Base-by-base conservation (phyloP, 164 flowering plant species). In the Vitis riparia region DNA sequence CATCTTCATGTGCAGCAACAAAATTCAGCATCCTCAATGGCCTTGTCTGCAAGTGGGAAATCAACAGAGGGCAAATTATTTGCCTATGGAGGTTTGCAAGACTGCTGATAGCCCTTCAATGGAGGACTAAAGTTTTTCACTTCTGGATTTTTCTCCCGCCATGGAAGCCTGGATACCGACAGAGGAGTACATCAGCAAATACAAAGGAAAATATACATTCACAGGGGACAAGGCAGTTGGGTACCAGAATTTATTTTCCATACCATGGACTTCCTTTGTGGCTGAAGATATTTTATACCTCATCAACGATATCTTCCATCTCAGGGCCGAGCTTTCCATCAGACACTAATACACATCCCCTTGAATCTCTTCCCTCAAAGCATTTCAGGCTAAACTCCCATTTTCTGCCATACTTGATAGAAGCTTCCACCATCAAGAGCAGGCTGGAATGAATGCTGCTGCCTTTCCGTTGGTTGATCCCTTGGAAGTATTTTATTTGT, bases 21-120 rank as follows among this genome's bases (percentile, higher is more conserved):
- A 19, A 19, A 93, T 95, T 73, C 91, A 90, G 57, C 97, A 95
- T 61, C 82, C 89, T 0, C 93, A 87, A 6, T 89, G 87, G 91
- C 99, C 99, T 16, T 95, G 99, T 70, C 78, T 95, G n/a, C 98
- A 91, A 95, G 99, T 95, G 49, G 99, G 99, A 27, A 95, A 87
- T 70, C 84, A 77, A 62, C 89, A 91, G 66, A 86, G 98, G 58
- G 93, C 98, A 16, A 95, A 91, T 73, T 95, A 93, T 75, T 77
- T 95, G 66, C 99, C 99, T 0, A 95, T 95, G 98, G 99, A 95
- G 97, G 99, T 95, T 15, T 2, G 47, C 17, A 17, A 17, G 17
- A 17, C 17, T 17, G 17, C 17, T 17, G 17, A 17, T 17, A 17
- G 17, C 17, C 17, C 17, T 17, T 17, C 17, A 17, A 17, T 17